Percentiles rank a stretch among this genome's conserved stretches.
Evolutionary conservation across 768 basidiomycete species (phyloP).

Genomic region (Lyophyllum atratum): DNA sequence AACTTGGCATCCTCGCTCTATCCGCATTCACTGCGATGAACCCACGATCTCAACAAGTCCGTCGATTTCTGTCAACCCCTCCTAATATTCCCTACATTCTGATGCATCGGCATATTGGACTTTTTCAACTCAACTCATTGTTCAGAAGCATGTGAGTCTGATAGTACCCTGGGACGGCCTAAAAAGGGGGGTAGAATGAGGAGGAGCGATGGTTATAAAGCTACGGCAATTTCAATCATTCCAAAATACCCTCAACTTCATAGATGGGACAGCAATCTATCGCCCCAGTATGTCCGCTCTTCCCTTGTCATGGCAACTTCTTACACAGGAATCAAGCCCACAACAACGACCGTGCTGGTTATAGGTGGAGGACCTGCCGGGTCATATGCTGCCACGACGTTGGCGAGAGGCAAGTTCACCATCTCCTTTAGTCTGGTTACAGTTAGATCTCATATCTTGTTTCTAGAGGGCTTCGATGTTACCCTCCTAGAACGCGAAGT

Average conservation of each 20-base stretch:
- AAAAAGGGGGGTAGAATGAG: neutral
- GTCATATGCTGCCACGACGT: slow-evolving; percentile 44
- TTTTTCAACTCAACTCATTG: neutral
- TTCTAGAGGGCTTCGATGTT: slow-evolving; percentile 43
- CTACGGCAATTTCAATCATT: neutral
- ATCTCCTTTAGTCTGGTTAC: neutral
- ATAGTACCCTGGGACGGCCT: neutral
- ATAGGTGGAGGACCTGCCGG: slow-evolving; percentile 52
- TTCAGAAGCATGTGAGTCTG: neutral
- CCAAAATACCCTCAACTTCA: too few species aligned
- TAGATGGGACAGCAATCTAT: neutral
- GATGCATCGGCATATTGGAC: neutral
- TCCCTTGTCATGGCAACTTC: neutral
- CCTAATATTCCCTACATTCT: neutral
- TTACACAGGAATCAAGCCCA: slow-evolving; percentile 14
- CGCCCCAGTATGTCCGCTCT: neutral
- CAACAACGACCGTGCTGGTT: slow-evolving; percentile 33
- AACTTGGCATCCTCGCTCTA: too few species aligned
- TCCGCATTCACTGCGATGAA: too few species aligned
- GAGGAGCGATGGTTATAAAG: neutral
- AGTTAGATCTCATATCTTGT: neutral
- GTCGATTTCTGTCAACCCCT: too few species aligned
- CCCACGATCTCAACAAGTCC: too few species aligned
- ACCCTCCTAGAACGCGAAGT: slow-evolving; percentile 45
- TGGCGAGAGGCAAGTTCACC: slow-evolving; percentile 40